Percentiles rank a stretch among this genome's conserved stretches.
These are phyloP conservation scores for Capronia coronata DNA, from an alignment of 2,329 filamentous ascomycete genomes.

Conservation along the genomic window DNA sequence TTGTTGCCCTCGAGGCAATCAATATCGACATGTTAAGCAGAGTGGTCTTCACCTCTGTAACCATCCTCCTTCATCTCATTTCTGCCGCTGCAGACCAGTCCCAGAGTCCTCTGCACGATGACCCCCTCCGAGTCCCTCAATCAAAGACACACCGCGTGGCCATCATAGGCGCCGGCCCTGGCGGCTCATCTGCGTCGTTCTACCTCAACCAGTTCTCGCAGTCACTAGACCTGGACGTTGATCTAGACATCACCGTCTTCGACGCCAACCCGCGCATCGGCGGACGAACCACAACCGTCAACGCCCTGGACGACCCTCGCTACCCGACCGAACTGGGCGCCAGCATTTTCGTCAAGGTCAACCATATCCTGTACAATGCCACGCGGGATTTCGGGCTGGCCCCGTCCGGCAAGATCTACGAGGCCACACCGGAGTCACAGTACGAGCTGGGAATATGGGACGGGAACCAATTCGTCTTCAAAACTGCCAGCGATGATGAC, in stretches of 20 bases:
- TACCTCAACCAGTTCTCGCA: constrained; percentile 67
- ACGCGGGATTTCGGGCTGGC: constrained; percentile 64
- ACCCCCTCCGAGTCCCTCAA: neutral
- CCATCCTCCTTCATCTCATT: neutral
- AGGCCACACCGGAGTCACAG: constrained; percentile 40
- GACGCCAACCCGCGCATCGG: constrained; percentile 73
- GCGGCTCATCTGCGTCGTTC: constrained; percentile 79
- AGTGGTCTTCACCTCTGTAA: neutral
- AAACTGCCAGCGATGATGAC: constrained; percentile 51
- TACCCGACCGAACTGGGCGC: constrained; percentile 79
- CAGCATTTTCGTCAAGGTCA: constrained; percentile 82
- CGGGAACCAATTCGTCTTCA: constrained; percentile 65
- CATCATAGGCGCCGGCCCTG: constrained; percentile 68
- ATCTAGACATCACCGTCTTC: constrained; percentile 77
- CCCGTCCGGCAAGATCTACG: constrained; percentile 43
- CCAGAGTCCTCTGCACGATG: constrained; percentile 9
- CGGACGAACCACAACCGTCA: constrained; percentile 78
- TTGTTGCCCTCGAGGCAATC: constrained; percentile 6
- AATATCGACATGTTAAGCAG: constrained; percentile 4
- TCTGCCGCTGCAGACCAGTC: neutral
- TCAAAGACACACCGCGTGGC: constrained; percentile 21
- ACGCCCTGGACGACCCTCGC: constrained; percentile 61
- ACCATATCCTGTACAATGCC: constrained; percentile 73
- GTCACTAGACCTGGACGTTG: constrained; percentile 46
- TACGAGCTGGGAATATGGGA: constrained; percentile 75